These are phyloP conservation scores for Neophaeococcomyces mojaviensis DNA, from an alignment of 2,329 filamentous ascomycete genomes.

Conservation along the genomic window DNA sequence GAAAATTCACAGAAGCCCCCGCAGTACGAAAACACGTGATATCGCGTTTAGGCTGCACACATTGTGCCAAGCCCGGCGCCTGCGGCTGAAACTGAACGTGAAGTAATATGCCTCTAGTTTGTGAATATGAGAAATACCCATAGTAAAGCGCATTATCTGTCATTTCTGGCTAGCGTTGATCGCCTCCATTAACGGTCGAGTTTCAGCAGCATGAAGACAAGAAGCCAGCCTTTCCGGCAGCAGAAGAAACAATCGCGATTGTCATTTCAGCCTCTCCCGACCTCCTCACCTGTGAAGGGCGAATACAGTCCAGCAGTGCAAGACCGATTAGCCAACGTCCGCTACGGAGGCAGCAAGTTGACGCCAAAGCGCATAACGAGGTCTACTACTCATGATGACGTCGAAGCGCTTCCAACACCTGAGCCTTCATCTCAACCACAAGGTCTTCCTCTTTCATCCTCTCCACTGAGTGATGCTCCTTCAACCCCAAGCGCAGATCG, in stretches of 20 bases:
- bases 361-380: conserved; percentile 8
- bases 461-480: background rate
- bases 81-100: no score
- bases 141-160: no score
- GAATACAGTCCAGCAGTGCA: conserved; percentile 19
- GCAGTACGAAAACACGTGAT: no score
- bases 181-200: no score
- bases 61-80: no score
- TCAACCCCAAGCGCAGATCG: background rate
- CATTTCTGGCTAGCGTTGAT: no score
- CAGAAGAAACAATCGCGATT: conserved; percentile 33
- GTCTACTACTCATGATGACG: conserved; percentile 3
- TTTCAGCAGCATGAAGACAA: background rate
- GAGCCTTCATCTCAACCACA: conserved; percentile 18
- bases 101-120: background rate
- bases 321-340: conserved; percentile 28
- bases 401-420: conserved; percentile 14
- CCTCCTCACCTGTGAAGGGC: conserved; percentile 24
- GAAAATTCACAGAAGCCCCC: no score
- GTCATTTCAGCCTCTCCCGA: conserved; percentile 32
- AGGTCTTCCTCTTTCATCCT: background rate
- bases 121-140: no score
- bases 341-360: conserved; percentile 22
- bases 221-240: conserved; percentile 8
- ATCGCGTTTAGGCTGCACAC: no score